Evolutionary conservation across 495 filamentous ascomycete species (phyloP).

Genomic region (Penicillium salamii): DNA sequence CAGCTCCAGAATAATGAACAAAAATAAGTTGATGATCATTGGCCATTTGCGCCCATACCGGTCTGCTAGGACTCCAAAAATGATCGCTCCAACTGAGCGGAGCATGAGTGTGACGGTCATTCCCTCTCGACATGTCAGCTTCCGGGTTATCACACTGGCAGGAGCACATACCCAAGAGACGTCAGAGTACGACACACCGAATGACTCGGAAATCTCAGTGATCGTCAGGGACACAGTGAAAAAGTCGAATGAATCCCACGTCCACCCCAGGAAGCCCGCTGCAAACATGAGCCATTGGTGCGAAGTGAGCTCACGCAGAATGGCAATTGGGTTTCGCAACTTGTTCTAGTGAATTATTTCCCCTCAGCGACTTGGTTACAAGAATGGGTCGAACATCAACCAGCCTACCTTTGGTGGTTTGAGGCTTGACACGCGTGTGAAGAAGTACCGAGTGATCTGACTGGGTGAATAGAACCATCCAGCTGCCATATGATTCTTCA

Average conservation of each 20-base stretch:
- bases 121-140: slow-evolving; percentile 38
- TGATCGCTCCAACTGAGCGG: slow-evolving; percentile 62
- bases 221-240: slow-evolving; percentile 38
- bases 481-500: slow-evolving; percentile 39
- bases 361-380: too few species aligned
- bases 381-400: too few species aligned
- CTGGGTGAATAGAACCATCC: slow-evolving; percentile 41
- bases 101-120: slow-evolving; percentile 79
- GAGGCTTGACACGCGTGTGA: slow-evolving; percentile 30
- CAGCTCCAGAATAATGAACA: slow-evolving; percentile 71
- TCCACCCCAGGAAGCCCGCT: slow-evolving; percentile 29
- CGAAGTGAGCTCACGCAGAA: slow-evolving; percentile 27
- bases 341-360: slow-evolving; percentile 10
- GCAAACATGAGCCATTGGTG: slow-evolving; percentile 46
- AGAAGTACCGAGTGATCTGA: slow-evolving; percentile 33
- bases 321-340: slow-evolving; percentile 25
- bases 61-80: slow-evolving; percentile 69
- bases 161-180: slow-evolving; percentile 31
- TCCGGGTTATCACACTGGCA: neutral
- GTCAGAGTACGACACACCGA: slow-evolving; percentile 28
- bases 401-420: slow-evolving; percentile 26
- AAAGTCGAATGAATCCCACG: slow-evolving; percentile 44
- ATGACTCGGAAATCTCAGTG: slow-evolving; percentile 33
- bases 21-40: slow-evolving; percentile 67
- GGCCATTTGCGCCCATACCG: slow-evolving; percentile 80